Percentiles rank a stretch among this genome's conserved stretches.
Evolutionary conservation across 305 asterid genomes (phyloP).

Genomic region (Solanum chacoense): DNA sequence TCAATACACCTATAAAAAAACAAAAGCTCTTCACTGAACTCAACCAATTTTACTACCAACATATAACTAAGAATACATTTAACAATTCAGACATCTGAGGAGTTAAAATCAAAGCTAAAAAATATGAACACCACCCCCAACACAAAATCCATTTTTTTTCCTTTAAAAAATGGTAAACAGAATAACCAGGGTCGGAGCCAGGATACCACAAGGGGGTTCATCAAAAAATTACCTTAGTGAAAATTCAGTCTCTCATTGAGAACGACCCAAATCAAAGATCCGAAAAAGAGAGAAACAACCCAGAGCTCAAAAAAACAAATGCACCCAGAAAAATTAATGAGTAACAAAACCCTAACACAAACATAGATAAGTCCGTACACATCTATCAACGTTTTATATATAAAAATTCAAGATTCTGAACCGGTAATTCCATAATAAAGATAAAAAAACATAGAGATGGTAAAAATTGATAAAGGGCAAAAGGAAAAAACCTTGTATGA

Average conservation of each 20-base stretch:
- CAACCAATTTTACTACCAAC: not conserved
- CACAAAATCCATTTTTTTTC: not conserved
- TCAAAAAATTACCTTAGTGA: not conserved
- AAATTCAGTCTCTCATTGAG: not conserved
- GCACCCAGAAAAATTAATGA: not conserved
- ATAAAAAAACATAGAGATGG: not conserved
- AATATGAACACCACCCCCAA: not conserved
- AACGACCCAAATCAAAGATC: not conserved
- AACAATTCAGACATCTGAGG: not conserved
- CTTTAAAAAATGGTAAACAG: not conserved
- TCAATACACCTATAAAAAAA: not conserved
- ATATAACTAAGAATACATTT: not conserved
- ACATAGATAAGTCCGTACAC: not conserved
- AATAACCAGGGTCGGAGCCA: not conserved
- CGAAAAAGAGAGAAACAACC: not conserved
- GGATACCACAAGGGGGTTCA: not conserved
- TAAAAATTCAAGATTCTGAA: not conserved
- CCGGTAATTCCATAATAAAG: not conserved
- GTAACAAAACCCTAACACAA: not conserved
- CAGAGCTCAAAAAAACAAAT: not conserved
- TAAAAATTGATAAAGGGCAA: not conserved
- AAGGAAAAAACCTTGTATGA: conserved; percentile 4
- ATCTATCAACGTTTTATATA: not conserved
- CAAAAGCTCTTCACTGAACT: not conserved
- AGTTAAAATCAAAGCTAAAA: not conserved